Base-by-base conservation (phyloP, 371 early-diverging fungal genomes). In the Umbelopsis sp. region DNA sequence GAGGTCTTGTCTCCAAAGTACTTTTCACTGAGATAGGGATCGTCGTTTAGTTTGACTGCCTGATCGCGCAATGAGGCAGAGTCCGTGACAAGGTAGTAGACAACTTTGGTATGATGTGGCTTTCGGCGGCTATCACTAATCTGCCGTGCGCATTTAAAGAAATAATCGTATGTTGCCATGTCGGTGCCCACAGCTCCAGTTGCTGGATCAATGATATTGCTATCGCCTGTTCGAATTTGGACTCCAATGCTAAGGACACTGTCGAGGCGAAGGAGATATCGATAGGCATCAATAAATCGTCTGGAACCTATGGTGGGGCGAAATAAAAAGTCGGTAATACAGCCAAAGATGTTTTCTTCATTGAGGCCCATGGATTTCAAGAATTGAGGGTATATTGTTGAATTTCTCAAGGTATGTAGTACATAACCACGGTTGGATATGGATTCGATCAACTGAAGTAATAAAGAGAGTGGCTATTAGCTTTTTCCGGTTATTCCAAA, bases 1-100 rank as follows among this genome's bases (percentile, higher is more conserved):
- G 67, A 51, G 22, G 16, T 44, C 20, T 25, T 24, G 29, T 75
- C 77, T 4, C 73, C 71, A n/a, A 81, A 48, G 14, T 71, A 74
- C 7, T 68, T 12, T 29, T 63, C 50, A 10, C 73, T 70, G 20
- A 71, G 37, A 10, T 57, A 67, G 32, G 65, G 53, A 44, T 80
- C 69, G 14, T 72, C 22, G 44, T 81, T 84, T 63, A 84, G 46
- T 0, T 75, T 67, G 14, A 72, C 70, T 67, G 81, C 79, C 64
- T 84, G 76, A 45, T 84, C 72, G 10, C 84, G 79, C 24, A 84
- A 67, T 44, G 70, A 72, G 8, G 63, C 66, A 7, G 82, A 81
- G 52, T 84, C 84, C 2, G 84, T 84, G 37, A 84, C 72, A 16
- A 84, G 57, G 52, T 81, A 84, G 57, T 79, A 84, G 1, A 81